phyloP scores from a whole-genome alignment of 192 early-diverging fungal genomes.

The Coemansia sp. region DNA sequence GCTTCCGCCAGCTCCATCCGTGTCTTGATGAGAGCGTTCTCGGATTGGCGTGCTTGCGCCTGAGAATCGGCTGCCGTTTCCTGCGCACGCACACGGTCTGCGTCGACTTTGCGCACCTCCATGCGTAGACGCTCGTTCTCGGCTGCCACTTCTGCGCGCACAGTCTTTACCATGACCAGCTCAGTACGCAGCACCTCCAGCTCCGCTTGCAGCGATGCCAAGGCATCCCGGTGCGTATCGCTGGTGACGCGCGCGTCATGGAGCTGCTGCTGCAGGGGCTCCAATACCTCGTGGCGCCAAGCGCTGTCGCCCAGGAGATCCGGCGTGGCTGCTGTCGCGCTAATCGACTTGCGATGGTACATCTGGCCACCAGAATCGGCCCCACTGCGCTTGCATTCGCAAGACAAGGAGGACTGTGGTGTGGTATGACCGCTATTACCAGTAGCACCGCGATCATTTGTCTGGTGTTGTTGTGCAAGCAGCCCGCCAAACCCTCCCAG shows the following conservation, averaged over 20 bases:
- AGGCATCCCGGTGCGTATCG: conserved; percentile 41
- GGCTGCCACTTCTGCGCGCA: conserved; percentile 30
- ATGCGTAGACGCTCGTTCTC: conserved; percentile 45
- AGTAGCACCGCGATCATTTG: background rate
- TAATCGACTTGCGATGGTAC: background rate
- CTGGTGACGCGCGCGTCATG: conserved; percentile 47
- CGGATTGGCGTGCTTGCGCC: conserved; percentile 13
- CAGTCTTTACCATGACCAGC: conserved; percentile 34
- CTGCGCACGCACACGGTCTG: conserved; percentile 2
- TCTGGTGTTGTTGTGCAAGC: background rate
- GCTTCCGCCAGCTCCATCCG: conserved; percentile 37
- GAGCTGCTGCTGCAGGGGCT: conserved; percentile 46
- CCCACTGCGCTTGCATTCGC: background rate
- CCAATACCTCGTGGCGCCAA: conserved; percentile 48
- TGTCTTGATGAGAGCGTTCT: conserved; percentile 25
- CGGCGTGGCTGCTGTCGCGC: background rate
- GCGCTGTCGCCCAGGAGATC: conserved; percentile 16
- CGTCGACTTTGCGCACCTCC: conserved; percentile 21
- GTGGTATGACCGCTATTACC: background rate
- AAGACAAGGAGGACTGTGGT: background rate
- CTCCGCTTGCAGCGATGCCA: conserved; percentile 40
- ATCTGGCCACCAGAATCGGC: too few relatives aligned
- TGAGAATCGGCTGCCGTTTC: background rate
- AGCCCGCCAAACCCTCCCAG: conserved; percentile 13
- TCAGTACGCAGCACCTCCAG: conserved; percentile 32